These are phyloP conservation scores for Claviceps digitariae DNA, from an alignment of 2,329 filamentous ascomycete genomes.

Conservation along the genomic window DNA sequence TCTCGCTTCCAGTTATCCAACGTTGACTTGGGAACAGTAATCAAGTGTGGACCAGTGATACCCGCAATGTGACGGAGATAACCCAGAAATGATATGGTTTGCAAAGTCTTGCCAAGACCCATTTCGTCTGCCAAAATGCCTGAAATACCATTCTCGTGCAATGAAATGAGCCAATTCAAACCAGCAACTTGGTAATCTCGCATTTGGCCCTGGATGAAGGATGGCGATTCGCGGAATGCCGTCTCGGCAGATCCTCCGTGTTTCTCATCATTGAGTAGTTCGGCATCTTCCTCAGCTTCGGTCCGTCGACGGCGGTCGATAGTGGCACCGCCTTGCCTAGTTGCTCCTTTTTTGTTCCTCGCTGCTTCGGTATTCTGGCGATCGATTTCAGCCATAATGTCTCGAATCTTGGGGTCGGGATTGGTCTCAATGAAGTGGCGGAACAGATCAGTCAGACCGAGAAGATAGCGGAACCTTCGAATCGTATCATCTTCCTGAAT, in stretches of 20 bases:
- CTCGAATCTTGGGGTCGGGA: slow-evolving; percentile 84
- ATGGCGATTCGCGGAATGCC: slow-evolving; percentile 83
- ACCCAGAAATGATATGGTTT: slow-evolving; percentile 93
- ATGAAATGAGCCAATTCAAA: slow-evolving; percentile 92
- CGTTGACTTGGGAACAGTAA: slow-evolving; percentile 91
- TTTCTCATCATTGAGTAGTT: slow-evolving; percentile 75
- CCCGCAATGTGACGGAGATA: slow-evolving; percentile 85
- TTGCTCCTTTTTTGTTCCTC: slow-evolving; percentile 57
- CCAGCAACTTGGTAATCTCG: slow-evolving; percentile 93
- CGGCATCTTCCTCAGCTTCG: slow-evolving; percentile 94
- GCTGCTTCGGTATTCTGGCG: slow-evolving; percentile 69
- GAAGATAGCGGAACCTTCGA: slow-evolving; percentile 82
- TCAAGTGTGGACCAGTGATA: slow-evolving; percentile 80
- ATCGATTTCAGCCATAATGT: slow-evolving; percentile 90
- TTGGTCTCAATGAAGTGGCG: slow-evolving; percentile 98
- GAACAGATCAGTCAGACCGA: slow-evolving; percentile 92
- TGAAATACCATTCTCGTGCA: slow-evolving; percentile 97
- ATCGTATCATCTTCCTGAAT: slow-evolving; percentile 84
- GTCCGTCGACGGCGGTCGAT: slow-evolving; percentile 73
- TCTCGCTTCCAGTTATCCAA: slow-evolving; percentile 98
- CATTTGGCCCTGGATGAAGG: slow-evolving; percentile 82
- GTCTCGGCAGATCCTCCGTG: slow-evolving; percentile 74
- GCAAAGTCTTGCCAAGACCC: slow-evolving; percentile 93
- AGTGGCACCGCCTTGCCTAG: slow-evolving; percentile 72
- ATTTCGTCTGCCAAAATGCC: slow-evolving; percentile 97